Evolutionary conservation across 139 green algal genomes (phyloP), one percentile per base, ranked within the genome.

Genomic region (Deuterostichococcus epilithicus): DNA sequence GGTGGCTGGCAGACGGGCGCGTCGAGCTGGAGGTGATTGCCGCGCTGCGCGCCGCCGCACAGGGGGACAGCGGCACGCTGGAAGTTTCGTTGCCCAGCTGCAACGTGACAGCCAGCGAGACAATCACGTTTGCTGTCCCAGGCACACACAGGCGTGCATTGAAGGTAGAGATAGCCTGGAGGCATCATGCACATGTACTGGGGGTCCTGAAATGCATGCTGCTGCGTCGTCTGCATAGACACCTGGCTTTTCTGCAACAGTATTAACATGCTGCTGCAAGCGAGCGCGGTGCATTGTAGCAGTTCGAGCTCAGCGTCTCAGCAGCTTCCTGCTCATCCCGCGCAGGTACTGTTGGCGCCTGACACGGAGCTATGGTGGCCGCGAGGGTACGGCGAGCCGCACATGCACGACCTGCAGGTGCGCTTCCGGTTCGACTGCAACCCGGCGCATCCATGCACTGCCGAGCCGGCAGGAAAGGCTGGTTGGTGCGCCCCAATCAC

Each of bases 1-100:
- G 70, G 26, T 81, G 83, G 60, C 30, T 72, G 0, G 2, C 44
- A 18, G 80, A 81, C 34, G 80, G 72, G 33, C 75, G 52, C 25
- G 68, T 87, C 47, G 13, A 33, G 13, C 52, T 63, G 13, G 52
- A 63, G 52, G 52, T 63, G 3, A 28, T 63, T 3, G 52, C 52
- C 3, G 52, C 52, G 3, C 13, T 63, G 52, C 52, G 28, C 18
- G 10, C 13, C 18, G 52, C 52, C 28, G 52, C 18, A 20, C 52
- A 13, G 13, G 52, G 52, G 18, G 52, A 63, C 52, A 28, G 20
- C 52, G 52, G 52, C 52, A 20, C 28, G 52, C 52, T 63, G 52
- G 18, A 28, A 5, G 52, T 28, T 23, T 28, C 10, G 3, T 5
- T 63, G 10, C 13, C 13, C 52, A 28, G 52, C 52, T 63, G 52